Base-by-base conservation (phyloP, 345 rosid species). In the Arabis hirsuta region DNA sequence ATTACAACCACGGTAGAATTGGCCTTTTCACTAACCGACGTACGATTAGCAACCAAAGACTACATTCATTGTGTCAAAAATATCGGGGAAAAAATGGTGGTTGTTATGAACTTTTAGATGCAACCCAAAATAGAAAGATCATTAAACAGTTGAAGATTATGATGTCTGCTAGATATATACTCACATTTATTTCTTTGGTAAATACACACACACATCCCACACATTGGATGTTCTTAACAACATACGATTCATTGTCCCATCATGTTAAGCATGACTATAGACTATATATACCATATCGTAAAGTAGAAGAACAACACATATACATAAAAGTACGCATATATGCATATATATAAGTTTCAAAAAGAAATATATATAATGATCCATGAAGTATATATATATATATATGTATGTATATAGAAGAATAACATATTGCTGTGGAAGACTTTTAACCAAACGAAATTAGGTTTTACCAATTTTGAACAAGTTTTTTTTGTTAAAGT, bases 391-490 rank as follows among this genome's bases (percentile, higher is more conserved):
- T 22, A 22, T 22, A 22, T 22, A 22, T 22, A 2, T 22, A 22
- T 22, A 22, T 22, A 22, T 22, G 24, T 22, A 22, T 22, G 24
- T 22, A 22, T 22, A 2, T 22, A 22, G 2, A 22, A 27, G 29
- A 27, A 27, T 42, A 34, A 29, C 3, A 11, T 29, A 31, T 65
- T 44, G 10, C 12, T 43, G 13, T 43, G 47, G 47, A 12, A 32
- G n/a, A 51, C 6, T 68, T 38, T 62, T 14, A 76, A 62, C 19
- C 45, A 22, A 76, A 45, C 34, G 5, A 54, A 44, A 51, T 36
- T 56, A 32, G 64, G 62, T 59, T 42, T 43, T 59, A 51, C 26
- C 16, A 65, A 36, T 31, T 26, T 46, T 55, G 51, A 26, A 60
- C 7, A 22, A 20, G 2, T 43, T 42, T 13, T 42, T 43, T 43